Evolutionary conservation across 2,329 filamentous ascomycete species (phyloP), one percentile per base, ranked within the genome.

Genomic region (Cyclaneusma minus): DNA sequence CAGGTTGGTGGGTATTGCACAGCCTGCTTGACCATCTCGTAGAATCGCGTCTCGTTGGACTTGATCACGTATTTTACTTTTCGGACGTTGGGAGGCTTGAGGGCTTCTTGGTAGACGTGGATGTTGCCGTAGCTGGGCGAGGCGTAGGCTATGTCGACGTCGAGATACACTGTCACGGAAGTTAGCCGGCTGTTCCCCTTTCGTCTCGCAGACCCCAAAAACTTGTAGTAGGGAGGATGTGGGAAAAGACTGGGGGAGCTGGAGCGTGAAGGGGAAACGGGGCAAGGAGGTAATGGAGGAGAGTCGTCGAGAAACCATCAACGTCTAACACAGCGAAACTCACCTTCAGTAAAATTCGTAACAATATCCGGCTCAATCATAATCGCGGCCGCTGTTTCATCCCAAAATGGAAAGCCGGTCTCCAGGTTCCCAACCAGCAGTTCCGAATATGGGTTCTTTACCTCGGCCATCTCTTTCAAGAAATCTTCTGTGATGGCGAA

Each of bases 351-450:
- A 14, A 40, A 40, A 27, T 58, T 57, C 6, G 38, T 44, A 17
- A 50, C 46, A 16, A 57, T 45, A 5, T 36, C 39, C 1, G 50
- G 48, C 27, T 56, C 50, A 4, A 54, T 28, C 31, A 57, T 45
- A 4, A 57, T 47, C 0, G 47, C 50, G n/a, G 48, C 48, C 2
- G 56, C 54, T 4, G 53, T 59, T 38, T 59, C 56, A 28, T 59
- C 56, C 55, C 56, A 59, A 25, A 57, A 54, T 1, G 56, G 56
- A 25, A 56, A 52, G 0, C 37, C 37, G 3, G 50, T 51, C 4
- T 47, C 49, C 22, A 56, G 56, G 35, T 51, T 40, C 2, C 50
- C 41, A 27, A 49, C 33, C 26, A 57, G 44, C 4, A 58, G 38
- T 15, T 47, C 32, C 4, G 51, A 48, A 29, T 56, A 58, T 1